Conservation (phyloP, 371 early-diverging fungal species). For the Rhizomucor pusillus region DNA sequence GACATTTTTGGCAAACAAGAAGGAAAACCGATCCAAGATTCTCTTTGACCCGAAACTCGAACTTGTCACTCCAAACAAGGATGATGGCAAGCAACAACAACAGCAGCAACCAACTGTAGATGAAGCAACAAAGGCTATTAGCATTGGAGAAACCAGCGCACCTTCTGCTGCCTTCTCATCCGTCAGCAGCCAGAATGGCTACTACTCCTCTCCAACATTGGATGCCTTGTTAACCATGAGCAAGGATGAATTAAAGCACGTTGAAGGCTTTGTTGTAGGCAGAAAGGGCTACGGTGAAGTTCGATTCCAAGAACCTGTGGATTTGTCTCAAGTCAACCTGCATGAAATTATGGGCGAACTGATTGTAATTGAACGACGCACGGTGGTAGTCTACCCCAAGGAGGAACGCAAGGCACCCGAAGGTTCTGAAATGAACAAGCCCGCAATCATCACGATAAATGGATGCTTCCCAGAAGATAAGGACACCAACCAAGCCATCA, state of each 20-base stretch:
- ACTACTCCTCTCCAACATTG: slow-evolving; percentile 36
- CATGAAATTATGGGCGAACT: slow-evolving; percentile 79
- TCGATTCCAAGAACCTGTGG: slow-evolving; percentile 75
- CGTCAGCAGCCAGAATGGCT: slow-evolving; percentile 22
- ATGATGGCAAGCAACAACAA: not conserved
- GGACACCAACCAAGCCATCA: slow-evolving; percentile 65
- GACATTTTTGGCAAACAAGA: slow-evolving; percentile 27
- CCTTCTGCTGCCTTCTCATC: slow-evolving; percentile 11
- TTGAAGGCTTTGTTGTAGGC: slow-evolving; percentile 75
- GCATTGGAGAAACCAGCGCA: not conserved
- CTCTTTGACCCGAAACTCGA: slow-evolving; percentile 33
- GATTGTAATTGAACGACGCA: slow-evolving; percentile 67
- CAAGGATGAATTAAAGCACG: slow-evolving; percentile 66
- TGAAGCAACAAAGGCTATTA: not conserved
- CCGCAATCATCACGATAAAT: slow-evolving; percentile 76
- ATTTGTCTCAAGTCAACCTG: slow-evolving; percentile 66
- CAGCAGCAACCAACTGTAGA: not conserved
- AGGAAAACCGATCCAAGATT: slow-evolving; percentile 16
- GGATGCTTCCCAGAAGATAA: slow-evolving; percentile 83
- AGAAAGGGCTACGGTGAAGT: slow-evolving; percentile 74
- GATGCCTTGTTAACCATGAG: slow-evolving; percentile 49
- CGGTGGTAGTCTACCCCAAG: slow-evolving; percentile 82
- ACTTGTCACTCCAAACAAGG: slow-evolving; percentile 17
- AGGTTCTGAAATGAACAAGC: slow-evolving; percentile 87
- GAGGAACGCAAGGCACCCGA: slow-evolving; percentile 73